Conservation (phyloP, 768 basidiomycete genomes). For the Leccinellum rugosiceps region DNA sequence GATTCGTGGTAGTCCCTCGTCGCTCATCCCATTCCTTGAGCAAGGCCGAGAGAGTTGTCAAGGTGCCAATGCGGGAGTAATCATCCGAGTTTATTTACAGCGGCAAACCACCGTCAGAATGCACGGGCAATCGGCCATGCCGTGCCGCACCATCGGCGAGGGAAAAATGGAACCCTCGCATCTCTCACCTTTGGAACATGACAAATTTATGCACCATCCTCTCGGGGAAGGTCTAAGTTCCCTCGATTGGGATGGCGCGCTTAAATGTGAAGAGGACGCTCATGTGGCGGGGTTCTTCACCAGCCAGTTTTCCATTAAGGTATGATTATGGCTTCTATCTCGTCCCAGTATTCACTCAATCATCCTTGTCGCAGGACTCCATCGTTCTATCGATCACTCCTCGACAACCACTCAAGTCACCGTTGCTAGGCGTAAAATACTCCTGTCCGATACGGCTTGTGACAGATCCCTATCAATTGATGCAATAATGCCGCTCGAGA, state of each 20-base stretch:
- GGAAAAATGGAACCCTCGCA: slow-evolving; percentile 47
- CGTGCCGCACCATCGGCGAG: slow-evolving; percentile 40
- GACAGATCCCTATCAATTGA: slow-evolving; percentile 49
- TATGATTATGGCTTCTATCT: slow-evolving; percentile 21
- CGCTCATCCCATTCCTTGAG: slow-evolving; percentile 45
- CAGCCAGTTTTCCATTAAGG: slow-evolving; percentile 48
- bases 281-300: slow-evolving; percentile 46
- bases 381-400: slow-evolving; percentile 50
- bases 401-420: slow-evolving; percentile 36
- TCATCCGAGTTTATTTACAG: slow-evolving; percentile 49
- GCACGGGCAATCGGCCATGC: slow-evolving; percentile 10
- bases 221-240: slow-evolving; percentile 34
- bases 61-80: slow-evolving; percentile 9
- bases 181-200: slow-evolving; percentile 24
- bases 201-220: slow-evolving; percentile 2
- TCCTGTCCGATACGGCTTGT: slow-evolving; percentile 54
- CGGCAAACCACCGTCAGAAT: slow-evolving; percentile 46
- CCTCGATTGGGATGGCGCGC: slow-evolving; percentile 62
- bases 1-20: slow-evolving; percentile 44
- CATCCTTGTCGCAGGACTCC: slow-evolving; percentile 46
- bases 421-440: slow-evolving; percentile 36
- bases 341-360: neutral
- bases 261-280: slow-evolving; percentile 38
- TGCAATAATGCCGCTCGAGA: neutral
- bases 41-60: slow-evolving; percentile 6